Conservation (phyloP, 768 basidiomycete genomes). For the Boletus edulis region DNA sequence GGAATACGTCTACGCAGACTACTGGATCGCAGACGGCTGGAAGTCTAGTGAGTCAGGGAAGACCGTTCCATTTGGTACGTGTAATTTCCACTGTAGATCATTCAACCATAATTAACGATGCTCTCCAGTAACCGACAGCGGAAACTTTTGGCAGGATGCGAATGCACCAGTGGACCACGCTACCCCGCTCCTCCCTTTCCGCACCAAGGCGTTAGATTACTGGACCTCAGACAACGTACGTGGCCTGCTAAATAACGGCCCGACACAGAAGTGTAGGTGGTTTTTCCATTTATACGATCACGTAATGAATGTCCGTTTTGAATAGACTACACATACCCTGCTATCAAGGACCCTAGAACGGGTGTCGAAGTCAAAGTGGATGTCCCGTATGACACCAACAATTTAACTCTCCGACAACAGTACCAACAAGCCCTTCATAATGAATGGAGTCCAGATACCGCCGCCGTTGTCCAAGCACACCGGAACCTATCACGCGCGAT, state of each 20-base stretch:
- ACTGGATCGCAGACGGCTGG: conserved; percentile 17
- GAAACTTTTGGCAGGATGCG: not conserved
- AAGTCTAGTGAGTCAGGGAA: not conserved
- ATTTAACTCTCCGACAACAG: conserved; percentile 2
- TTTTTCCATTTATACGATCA: not conserved
- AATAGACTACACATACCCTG: conserved; percentile 21
- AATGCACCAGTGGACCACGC: not conserved
- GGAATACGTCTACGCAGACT: conserved; percentile 20
- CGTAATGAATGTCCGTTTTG: not conserved
- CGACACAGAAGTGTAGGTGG: conserved; percentile 5
- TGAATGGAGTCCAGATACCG: not conserved
- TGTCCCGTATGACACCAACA: conserved; percentile 3
- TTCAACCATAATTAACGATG: not conserved
- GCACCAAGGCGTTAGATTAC: not conserved
- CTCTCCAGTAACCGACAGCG: not conserved
- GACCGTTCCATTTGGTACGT: conserved; percentile 7
- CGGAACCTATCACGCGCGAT: not conserved
- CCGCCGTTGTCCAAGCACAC: not conserved
- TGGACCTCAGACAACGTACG: conserved; percentile 16
- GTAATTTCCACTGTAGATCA: not conserved
- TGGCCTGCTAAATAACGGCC: not conserved
- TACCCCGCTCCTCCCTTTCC: conserved; percentile 13
- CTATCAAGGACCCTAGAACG: conserved; percentile 8
- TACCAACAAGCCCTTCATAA: conserved; percentile 4
- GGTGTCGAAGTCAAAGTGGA: conserved; percentile 11